These are phyloP conservation scores for Globisporangium nunn DNA, from an alignment of 352 stramenopile species.

Conservation along the genomic window DNA sequence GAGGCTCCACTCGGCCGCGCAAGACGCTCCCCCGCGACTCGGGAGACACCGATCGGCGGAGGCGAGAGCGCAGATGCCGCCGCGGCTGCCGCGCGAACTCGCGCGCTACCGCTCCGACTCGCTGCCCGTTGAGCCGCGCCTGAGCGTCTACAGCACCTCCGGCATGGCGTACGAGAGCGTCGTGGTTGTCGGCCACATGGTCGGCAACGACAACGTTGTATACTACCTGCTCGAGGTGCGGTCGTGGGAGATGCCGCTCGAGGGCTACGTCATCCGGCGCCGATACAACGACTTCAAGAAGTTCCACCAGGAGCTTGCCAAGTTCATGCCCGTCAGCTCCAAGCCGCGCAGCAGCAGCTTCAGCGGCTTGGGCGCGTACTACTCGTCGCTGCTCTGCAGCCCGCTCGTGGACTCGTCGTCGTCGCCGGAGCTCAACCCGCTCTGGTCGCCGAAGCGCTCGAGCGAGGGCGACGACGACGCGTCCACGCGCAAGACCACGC, in stretches of 20 bases:
- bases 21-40: conserved; percentile 8
- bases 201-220: conserved; percentile 56
- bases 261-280: conserved; percentile 72
- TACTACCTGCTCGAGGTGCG: conserved; percentile 76
- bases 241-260: conserved; percentile 60
- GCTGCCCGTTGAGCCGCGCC: conserved; percentile 23
- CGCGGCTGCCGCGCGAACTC: conserved; percentile 14
- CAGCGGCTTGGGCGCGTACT: conserved; percentile 21
- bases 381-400: conserved; percentile 51
- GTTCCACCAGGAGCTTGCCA: conserved; percentile 45
- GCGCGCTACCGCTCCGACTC: conserved; percentile 31
- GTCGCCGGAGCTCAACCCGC: conserved; percentile 30
- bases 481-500: conserved; percentile 10
- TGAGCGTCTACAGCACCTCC: conserved; percentile 62
- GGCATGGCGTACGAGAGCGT: conserved; percentile 68
- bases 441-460: conserved; percentile 40
- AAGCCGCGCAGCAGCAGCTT: conserved; percentile 16
- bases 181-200: conserved; percentile 56
- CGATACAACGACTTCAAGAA: conserved; percentile 73
- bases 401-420: conserved; percentile 15
- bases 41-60: conserved; percentile 12
- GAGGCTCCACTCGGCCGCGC: conserved; percentile 7
- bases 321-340: conserved; percentile 36
- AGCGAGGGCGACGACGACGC: conserved; percentile 21
- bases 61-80: conserved; percentile 6